A percentile compares a stretch with the other conserved stretches of the same genome.
These are phyloP conservation scores for Dysphania ambrosioides DNA, from an alignment of 148 eudicot species.

Conservation along the genomic window DNA sequence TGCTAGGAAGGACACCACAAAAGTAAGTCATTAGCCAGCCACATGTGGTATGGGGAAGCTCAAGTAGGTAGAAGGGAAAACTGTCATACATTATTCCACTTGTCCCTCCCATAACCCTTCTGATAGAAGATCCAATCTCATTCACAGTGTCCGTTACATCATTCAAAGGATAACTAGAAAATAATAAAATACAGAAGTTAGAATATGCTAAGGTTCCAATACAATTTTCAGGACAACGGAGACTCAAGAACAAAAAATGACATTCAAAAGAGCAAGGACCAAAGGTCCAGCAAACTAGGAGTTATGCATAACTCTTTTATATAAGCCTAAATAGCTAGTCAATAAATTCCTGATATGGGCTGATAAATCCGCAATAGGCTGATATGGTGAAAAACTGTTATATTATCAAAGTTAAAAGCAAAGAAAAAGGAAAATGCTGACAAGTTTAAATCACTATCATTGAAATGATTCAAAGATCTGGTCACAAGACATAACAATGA, in stretches of 20 bases:
- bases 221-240: neutral
- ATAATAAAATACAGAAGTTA: neutral
- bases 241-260: neutral
- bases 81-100: conserved; percentile 77
- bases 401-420: no score
- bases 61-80: conserved; percentile 6
- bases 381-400: no score
- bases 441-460: no score
- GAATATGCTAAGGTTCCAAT: neutral
- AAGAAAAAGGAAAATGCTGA: no score
- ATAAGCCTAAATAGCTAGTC: neutral
- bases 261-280: neutral
- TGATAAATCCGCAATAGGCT: no score
- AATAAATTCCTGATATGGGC: no score
- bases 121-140: conserved; percentile 75
- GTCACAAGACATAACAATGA: no score
- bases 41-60: neutral
- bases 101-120: conserved; percentile 98
- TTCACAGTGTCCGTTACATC: conserved; percentile 81
- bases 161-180: conserved; percentile 84
- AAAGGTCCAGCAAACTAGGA: neutral
- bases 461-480: no score
- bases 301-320: neutral
- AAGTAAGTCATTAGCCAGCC: neutral
- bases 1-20: neutral